Base-by-base conservation (phyloP, 352 stramenopile species). In the Phytophthora citricola region DNA sequence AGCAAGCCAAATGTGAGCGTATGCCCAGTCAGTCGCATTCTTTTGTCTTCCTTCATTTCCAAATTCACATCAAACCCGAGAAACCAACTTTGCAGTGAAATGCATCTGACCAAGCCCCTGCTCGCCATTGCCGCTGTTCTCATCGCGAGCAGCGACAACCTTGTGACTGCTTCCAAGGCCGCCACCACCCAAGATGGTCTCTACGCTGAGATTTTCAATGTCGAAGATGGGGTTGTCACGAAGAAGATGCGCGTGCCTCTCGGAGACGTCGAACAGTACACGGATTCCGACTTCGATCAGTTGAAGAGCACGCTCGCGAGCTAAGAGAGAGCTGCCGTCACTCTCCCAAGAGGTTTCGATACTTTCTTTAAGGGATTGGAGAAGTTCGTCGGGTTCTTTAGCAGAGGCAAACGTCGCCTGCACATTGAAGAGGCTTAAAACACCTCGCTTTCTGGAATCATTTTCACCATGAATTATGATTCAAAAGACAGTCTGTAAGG, bases 191-290 rank as follows among this genome's bases (percentile, higher is more conserved):
- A 26, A 43, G n/a, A 43, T 10, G 50, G 50, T 36, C 34, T 58
- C 34, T 58, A 58, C 14, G 50, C 50, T 12, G 50, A 58, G 22
- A 24, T 58, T 3, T 58, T 36, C 36, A 22, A 38, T 24, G 50
- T 58, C 22, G 36, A 58, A 46, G 34, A 46, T 17, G 50, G 50
- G 2, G 50, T 17, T 22, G 50, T 58, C 36, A 58, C 34, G 2
- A 38, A 47, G 2, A 58, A 58, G 20, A 58, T 58, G 50, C 36
- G 36, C 7, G 36, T 58, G 11, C 50, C 50, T 24, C 34, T 58
- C 32, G 34, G 50, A 17, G 34, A 58, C 10, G 14, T 36, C 20
- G 50, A 58, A 20, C 34, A 58, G 22, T 58, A 58, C 14, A 27
- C 31, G 34, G n/a, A 46, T 5, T 27, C 50, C 22, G 50, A 58